A percentile compares a stretch with the other conserved stretches of the same genome.
Evolutionary conservation across 306 rosid species (phyloP).

Genomic region (Luffa acutangula): DNA sequence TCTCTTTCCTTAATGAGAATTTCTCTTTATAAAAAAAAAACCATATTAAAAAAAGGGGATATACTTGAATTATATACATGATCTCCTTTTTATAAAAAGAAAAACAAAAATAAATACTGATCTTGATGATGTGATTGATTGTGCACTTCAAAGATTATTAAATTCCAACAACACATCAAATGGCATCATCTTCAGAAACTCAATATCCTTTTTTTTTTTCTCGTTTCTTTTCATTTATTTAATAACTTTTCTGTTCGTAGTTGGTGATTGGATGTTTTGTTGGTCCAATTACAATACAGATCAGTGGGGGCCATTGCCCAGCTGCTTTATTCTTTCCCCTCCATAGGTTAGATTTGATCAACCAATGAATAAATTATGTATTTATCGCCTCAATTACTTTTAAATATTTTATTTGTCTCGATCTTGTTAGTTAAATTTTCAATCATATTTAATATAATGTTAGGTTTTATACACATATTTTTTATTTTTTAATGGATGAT

Average conservation of each 20-base stretch:
- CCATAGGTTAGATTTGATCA: neutral
- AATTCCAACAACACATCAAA: neutral
- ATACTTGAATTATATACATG: too few species aligned
- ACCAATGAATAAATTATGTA: neutral
- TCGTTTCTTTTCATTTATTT: neutral
- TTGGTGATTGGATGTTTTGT: neutral
- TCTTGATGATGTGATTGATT: neutral
- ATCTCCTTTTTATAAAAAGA: neutral
- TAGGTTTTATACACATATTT: neutral
- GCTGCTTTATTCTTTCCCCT: neutral
- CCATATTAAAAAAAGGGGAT: too few species aligned
- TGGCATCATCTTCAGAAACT: neutral
- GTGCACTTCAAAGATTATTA: slow-evolving; percentile 1
- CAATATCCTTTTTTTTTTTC: neutral
- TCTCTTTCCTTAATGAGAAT: too few species aligned
- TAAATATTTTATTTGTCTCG: neutral
- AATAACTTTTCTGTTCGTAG: neutral
- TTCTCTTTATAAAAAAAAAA: too few species aligned
- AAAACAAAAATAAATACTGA: neutral
- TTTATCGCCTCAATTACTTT: neutral
- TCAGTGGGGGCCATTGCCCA: neutral
- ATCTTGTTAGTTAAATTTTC: neutral
- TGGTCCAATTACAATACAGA: neutral
- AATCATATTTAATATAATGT: neutral
- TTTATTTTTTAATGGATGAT: too few species aligned